Evolutionary conservation across 169 alveolate species (phyloP).

Genomic region (Plasmodium adleri): DNA sequence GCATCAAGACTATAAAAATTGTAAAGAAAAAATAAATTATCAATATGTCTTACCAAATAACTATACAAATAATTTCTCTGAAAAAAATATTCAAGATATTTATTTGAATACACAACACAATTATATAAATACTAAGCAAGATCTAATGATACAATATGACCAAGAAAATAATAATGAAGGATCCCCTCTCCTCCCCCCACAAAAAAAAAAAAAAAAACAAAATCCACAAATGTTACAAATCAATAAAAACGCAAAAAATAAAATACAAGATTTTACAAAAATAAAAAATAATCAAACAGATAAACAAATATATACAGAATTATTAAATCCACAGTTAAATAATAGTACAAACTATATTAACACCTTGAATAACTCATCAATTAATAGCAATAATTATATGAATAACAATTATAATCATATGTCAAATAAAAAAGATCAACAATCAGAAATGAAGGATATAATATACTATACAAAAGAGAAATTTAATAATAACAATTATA

Average conservation of each 20-base stretch:
- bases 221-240: neutral
- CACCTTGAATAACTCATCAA: neutral
- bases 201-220: neutral
- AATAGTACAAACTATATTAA: constrained; percentile 18
- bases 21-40: neutral
- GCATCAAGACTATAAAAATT: neutral
- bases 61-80: neutral
- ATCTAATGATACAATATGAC: neutral
- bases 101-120: neutral
- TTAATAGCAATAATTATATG: constrained; percentile 22
- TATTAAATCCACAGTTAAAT: constrained; percentile 17
- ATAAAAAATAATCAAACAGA: constrained; percentile 20
- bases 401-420: constrained; percentile 10
- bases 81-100: neutral
- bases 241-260: neutral
- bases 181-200: neutral
- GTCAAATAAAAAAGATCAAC: constrained; percentile 1
- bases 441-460: neutral
- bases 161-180: neutral
- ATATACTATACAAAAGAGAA: constrained; percentile 1
- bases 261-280: neutral
- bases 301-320: constrained; percentile 4
- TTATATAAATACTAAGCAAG: neutral
- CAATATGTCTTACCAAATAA: neutral
- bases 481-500: neutral